A percentile compares a stretch with the other conserved stretches of the same genome.
These are phyloP conservation scores for Ehretia macrophylla DNA, from an alignment of 257 asterid genomes.

Conservation along the genomic window DNA sequence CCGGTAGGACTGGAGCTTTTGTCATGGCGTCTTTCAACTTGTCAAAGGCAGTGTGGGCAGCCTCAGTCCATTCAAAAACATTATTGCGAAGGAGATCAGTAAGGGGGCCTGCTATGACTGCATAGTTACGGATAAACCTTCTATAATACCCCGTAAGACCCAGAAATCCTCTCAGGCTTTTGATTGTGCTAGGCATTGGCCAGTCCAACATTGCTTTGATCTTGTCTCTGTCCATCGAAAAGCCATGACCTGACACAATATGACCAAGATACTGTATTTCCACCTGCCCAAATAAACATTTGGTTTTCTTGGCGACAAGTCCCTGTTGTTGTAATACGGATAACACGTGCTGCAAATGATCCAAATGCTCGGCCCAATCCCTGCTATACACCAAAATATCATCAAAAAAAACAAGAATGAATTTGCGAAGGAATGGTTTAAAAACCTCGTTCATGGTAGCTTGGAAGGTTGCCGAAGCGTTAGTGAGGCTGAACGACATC, in stretches of 20 bases:
- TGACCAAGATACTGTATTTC: not conserved
- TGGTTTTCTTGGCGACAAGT: not conserved
- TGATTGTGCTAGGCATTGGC: not conserved
- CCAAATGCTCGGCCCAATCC: not conserved
- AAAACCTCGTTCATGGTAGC: not conserved
- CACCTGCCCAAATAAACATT: not conserved
- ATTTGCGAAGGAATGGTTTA: not conserved
- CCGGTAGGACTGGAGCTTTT: conserved; percentile 1
- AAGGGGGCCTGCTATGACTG: not conserved
- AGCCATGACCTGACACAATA: not conserved
- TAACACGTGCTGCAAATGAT: not conserved
- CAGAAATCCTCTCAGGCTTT: not conserved
- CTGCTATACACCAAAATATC: not conserved
- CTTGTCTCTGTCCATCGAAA: not conserved
- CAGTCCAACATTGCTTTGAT: not conserved
- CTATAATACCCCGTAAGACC: not conserved
- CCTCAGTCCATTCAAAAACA: not conserved
- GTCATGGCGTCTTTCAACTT: not conserved
- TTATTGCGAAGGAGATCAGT: not conserved
- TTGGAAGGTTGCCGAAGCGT: not conserved
- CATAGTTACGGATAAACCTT: not conserved
- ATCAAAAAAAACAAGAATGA: conserved; percentile 6
- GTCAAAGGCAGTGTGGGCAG: not conserved
- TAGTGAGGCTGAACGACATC: not conserved
- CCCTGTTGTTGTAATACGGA: not conserved